A percentile compares a stretch with the other conserved stretches of the same genome.
Conservation (phyloP, 2,329 filamentous ascomycete genomes). For the Stemphylium lycopersici region DNA sequence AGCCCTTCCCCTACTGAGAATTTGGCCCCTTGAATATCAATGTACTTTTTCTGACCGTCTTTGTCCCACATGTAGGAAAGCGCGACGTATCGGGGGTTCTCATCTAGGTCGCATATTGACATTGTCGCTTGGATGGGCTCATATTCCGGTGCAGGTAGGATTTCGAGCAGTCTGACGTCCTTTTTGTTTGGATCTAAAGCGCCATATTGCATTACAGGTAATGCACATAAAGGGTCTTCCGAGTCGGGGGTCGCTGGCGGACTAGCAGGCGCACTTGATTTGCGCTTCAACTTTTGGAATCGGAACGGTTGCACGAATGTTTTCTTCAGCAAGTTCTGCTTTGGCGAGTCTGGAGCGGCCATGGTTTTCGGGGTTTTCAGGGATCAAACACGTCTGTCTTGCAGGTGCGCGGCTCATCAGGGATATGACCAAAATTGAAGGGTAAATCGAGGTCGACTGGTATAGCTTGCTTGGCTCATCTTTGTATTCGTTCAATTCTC, state of each 20-base stretch:
- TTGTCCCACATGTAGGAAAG: constrained; percentile 27
- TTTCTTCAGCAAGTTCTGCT: constrained; percentile 6
- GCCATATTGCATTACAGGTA: constrained; percentile 9
- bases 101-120: constrained; percentile 12
- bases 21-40: constrained; percentile 11
- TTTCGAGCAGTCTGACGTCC: constrained; percentile 13
- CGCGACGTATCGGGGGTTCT: constrained; percentile 16
- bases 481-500: neutral
- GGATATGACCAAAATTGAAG: neutral
- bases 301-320: constrained; percentile 11
- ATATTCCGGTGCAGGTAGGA: constrained; percentile 7
- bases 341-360: neutral
- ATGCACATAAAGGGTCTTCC: neutral
- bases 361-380: neutral
- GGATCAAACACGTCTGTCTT: neutral
- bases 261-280: neutral
- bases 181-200: constrained; percentile 10
- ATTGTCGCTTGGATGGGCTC: constrained; percentile 8
- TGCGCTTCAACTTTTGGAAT: neutral
- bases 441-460: neutral
- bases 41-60: constrained; percentile 2
- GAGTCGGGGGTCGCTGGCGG: neutral
- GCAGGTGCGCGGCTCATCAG: too few relatives aligned
- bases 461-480: neutral
- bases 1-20: constrained; percentile 17